phyloP scores from a whole-genome alignment of 306 rosid genomes.

The Hippophae gyantsensis region DNA sequence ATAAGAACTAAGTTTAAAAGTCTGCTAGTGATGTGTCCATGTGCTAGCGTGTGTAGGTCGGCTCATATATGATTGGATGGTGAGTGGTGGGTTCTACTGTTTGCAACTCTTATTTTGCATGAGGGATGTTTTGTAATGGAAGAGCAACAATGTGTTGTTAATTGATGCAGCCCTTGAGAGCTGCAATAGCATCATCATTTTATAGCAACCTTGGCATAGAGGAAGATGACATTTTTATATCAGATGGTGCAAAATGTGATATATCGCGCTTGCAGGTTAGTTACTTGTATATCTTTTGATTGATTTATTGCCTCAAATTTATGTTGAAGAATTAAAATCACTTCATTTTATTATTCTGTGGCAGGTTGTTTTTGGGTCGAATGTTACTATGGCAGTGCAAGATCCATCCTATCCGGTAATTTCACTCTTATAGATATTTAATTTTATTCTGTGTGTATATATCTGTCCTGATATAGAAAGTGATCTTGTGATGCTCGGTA shows the following conservation, averaged over 20 bases:
- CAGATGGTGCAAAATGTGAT: constrained; percentile 60
- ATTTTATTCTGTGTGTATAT: not conserved
- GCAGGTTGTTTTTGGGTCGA: constrained; percentile 46
- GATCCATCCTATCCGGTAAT: constrained; percentile 55
- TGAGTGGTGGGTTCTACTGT: not conserved
- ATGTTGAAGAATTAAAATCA: not conserved
- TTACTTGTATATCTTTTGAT: not conserved
- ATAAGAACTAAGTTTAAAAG: no score
- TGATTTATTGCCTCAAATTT: no score
- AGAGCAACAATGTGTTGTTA: constrained; percentile 16
- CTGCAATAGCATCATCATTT: constrained; percentile 38
- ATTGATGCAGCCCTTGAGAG: constrained; percentile 34
- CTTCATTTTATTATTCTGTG: constrained; percentile 7
- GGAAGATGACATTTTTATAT: constrained; percentile 45
- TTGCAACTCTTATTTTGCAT: not conserved
- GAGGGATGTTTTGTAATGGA: constrained; percentile 13
- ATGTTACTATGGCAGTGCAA: constrained; percentile 46
- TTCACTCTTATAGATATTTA: not conserved
- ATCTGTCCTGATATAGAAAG: no score
- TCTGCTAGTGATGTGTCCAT: no score
- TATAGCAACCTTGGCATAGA: constrained; percentile 32
- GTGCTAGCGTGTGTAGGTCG: no score
- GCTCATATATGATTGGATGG: no score
- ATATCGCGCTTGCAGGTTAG: constrained; percentile 55
- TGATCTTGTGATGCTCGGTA: no score